These are phyloP conservation scores for Citeromyces nyonsensis DNA, from an alignment of 805 yeast species.

Conservation along the genomic window DNA sequence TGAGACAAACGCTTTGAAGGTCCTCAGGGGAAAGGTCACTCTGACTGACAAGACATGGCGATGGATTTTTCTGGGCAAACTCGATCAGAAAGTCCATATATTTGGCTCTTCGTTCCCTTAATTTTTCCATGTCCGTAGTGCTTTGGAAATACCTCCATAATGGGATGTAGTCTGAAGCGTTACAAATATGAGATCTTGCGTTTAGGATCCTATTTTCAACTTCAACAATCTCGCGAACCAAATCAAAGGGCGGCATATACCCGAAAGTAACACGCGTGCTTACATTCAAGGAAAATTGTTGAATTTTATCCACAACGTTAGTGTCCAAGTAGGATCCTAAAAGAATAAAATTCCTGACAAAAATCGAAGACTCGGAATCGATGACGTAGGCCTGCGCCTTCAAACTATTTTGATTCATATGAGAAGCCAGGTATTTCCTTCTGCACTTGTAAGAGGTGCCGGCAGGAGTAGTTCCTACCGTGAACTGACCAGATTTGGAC, in stretches of 20 bases:
- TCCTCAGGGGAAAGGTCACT: conserved; percentile 20
- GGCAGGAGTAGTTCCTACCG: conserved; percentile 53
- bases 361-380: conserved; percentile 19
- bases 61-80: conserved; percentile 8
- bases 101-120: conserved; percentile 24
- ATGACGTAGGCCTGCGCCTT: conserved; percentile 17
- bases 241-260: conserved; percentile 23
- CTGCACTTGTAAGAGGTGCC: conserved; percentile 27
- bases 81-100: conserved; percentile 26
- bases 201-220: conserved; percentile 43
- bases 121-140: conserved; percentile 7
- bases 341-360: conserved; percentile 1
- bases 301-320: conserved; percentile 23
- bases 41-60: background rate
- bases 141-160: conserved; percentile 17
- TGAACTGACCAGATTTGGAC: conserved; percentile 36
- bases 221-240: conserved; percentile 34
- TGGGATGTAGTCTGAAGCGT: conserved; percentile 39
- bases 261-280: conserved; percentile 41
- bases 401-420: conserved; percentile 22
- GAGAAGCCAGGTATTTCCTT: conserved; percentile 29
- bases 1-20: conserved; percentile 43
- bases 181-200: conserved; percentile 40
- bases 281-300: conserved; percentile 33
- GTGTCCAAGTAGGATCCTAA: conserved; percentile 13